Evolutionary conservation across 345 rosid species (phyloP), one percentile per base, ranked within the genome.

Genomic region (Moricandia arvensis): DNA sequence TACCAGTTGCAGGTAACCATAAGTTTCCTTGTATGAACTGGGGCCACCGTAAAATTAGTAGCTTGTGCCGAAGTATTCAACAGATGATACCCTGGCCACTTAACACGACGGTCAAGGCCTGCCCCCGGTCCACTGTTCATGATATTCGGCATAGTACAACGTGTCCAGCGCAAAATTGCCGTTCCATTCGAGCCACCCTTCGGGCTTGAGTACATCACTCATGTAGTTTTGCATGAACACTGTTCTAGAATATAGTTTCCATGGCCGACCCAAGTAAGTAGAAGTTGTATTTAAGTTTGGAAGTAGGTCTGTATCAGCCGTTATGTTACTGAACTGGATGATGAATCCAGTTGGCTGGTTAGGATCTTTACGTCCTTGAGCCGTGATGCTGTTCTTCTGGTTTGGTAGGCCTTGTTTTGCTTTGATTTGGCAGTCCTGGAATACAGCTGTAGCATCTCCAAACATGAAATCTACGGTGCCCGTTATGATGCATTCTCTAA

Each of bases 391-490:
- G 82, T 88, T 94, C 66, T 89, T 88, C 55, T 94, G 97, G 69
- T 82, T 75, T 6, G 84, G 85, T 51, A 90, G 35, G 8, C 97
- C 96, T 81, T 85, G 85, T 64, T 80, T 88, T 71, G 84, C 85
- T 18, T 47, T 82, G 82, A 94, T 85, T 21, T 68, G 85, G 65
- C 97, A 94, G 84, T 85, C 84, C 69, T 94, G 99, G 72, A 94
- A 90, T 16, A 94, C 81, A 0, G 82, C 96, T 0, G 87, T 63
- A 3, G 81, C 99, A 10, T 91, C 92, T 0, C 99, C 99, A 13
- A 89, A 94, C 15, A 94, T 89, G 85, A 91, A 94, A 43, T 94
- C 99, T 13, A 92, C 79, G 0, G 97, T 94, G 5, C 99, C 99
- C 0, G 86, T 76, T 82, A 94, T 86, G 47, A 80, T 82, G 76